phyloP scores from a whole-genome alignment of 768 basidiomycete species.

The Rhodotorula taiwanensis region DNA sequence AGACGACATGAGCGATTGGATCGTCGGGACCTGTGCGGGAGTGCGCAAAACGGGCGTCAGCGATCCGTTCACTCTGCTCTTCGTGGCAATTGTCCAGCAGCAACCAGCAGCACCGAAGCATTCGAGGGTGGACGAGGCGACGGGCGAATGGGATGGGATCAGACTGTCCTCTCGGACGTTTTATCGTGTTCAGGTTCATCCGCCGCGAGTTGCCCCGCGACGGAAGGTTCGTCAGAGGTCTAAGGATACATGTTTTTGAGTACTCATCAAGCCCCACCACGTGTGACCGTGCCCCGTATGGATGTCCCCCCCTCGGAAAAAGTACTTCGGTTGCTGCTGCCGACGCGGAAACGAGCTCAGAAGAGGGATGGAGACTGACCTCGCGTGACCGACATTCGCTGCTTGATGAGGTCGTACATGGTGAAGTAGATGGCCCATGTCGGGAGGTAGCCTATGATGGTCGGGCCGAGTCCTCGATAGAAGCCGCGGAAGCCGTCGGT shows the following conservation, averaged over 20 bases:
- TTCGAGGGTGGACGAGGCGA: too few relatives aligned
- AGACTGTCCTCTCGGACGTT: slow-evolving; percentile 33
- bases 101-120: too few relatives aligned
- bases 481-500: slow-evolving; percentile 76
- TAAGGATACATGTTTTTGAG: slow-evolving; percentile 35
- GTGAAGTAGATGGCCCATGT: slow-evolving; percentile 99
- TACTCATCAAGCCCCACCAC: slow-evolving; percentile 25
- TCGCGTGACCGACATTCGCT: slow-evolving; percentile 37
- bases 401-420: slow-evolving; percentile 93
- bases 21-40: slow-evolving; percentile 27
- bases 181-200: slow-evolving; percentile 34
- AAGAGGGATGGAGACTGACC: slow-evolving; percentile 34
- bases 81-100: neutral
- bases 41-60: neutral
- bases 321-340: too few relatives aligned
- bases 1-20: slow-evolving; percentile 60
- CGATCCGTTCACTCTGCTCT: neutral
- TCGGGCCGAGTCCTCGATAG: slow-evolving; percentile 95
- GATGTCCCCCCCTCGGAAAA: too few relatives aligned
- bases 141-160: slow-evolving; percentile 14
- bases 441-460: slow-evolving; percentile 90
- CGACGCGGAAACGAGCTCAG: slow-evolving; percentile 30
- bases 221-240: slow-evolving; percentile 40
- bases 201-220: neutral
- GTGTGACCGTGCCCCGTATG: too few relatives aligned